Evolutionary conservation across 2,329 filamentous ascomycete genomes (phyloP).

Genomic region (Ascochyta fabae): DNA sequence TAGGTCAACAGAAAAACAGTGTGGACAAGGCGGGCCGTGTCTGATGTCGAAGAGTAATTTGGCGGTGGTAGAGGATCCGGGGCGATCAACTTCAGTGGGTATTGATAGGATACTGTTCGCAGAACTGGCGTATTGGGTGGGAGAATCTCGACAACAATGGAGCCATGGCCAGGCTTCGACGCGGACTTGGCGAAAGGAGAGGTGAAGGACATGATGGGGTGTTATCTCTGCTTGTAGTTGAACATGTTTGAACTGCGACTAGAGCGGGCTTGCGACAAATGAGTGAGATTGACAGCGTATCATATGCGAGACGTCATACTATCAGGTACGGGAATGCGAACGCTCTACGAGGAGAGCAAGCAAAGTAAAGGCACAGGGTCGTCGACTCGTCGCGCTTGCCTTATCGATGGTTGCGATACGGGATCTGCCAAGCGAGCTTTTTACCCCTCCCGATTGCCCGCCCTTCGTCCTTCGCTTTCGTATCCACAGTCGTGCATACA

Average conservation of each 20-base stretch:
- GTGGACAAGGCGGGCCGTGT: constrained; percentile 62
- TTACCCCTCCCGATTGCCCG: constrained; percentile 4
- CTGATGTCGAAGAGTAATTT: constrained; percentile 29
- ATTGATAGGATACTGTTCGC: constrained; percentile 82
- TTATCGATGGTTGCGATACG: constrained; percentile 11
- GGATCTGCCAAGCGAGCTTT: not conserved
- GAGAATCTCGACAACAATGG: constrained; percentile 74
- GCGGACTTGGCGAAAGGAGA: constrained; percentile 81
- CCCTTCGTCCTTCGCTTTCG: constrained; percentile 11
- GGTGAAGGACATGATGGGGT: constrained; percentile 40
- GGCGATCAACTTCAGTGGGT: constrained; percentile 91
- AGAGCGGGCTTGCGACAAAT: not conserved
- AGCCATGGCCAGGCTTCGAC: constrained; percentile 77
- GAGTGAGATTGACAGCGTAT: too few species aligned
- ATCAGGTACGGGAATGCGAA: not conserved
- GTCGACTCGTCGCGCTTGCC: constrained; percentile 1
- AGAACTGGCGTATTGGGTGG: constrained; percentile 76
- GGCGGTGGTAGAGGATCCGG: constrained; percentile 71
- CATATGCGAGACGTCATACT: not conserved
- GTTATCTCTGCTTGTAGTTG: constrained; percentile 13
- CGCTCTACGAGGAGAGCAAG: not conserved
- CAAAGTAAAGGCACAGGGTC: not conserved
- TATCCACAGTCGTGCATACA: constrained; percentile 17
- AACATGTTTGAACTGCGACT: constrained; percentile 20
- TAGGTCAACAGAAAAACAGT: constrained; percentile 92